phyloP scores from a whole-genome alignment of 805 yeast species.

The Cyberlindnera bimundalis region DNA sequence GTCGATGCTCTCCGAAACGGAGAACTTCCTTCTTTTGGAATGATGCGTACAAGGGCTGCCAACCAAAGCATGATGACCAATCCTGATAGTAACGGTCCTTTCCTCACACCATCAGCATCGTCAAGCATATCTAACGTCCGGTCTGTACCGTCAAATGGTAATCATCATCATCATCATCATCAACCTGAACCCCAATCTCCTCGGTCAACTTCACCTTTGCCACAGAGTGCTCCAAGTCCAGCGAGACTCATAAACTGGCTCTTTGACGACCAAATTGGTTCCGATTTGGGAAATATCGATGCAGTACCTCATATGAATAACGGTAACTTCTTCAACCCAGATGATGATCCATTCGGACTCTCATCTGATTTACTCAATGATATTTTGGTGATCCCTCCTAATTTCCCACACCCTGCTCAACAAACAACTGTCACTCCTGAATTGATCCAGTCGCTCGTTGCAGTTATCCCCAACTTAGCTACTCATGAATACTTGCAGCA shows the following conservation, averaged over 20 bases:
- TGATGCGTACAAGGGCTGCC: neutral
- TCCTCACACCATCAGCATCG: constrained; percentile 11
- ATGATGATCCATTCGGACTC: constrained; percentile 30
- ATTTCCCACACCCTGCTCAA: constrained; percentile 29
- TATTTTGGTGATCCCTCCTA: constrained; percentile 29
- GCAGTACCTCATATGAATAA: constrained; percentile 19
- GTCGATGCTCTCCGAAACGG: constrained; percentile 22
- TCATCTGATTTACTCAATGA: constrained; percentile 28
- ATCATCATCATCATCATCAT: neutral
- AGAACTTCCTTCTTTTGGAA: neutral
- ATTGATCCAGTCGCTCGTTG: constrained; percentile 15
- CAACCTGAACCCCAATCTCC: neutral
- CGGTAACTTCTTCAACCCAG: constrained; percentile 29
- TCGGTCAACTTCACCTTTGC: neutral
- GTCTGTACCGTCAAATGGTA: neutral
- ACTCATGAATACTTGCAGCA: constrained; percentile 22
- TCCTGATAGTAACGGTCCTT: constrained; percentile 1
- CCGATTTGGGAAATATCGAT: constrained; percentile 12
- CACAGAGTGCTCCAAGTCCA: constrained; percentile 18
- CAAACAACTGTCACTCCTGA: constrained; percentile 28
- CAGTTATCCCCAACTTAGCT: constrained; percentile 22
- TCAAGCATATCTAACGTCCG: constrained; percentile 2
- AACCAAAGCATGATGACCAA: neutral
- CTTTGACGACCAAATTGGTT: constrained; percentile 25
- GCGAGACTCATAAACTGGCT: constrained; percentile 28